Conservation (phyloP, 441 rosid genomes). For the Populus trichocarpa region DNA sequence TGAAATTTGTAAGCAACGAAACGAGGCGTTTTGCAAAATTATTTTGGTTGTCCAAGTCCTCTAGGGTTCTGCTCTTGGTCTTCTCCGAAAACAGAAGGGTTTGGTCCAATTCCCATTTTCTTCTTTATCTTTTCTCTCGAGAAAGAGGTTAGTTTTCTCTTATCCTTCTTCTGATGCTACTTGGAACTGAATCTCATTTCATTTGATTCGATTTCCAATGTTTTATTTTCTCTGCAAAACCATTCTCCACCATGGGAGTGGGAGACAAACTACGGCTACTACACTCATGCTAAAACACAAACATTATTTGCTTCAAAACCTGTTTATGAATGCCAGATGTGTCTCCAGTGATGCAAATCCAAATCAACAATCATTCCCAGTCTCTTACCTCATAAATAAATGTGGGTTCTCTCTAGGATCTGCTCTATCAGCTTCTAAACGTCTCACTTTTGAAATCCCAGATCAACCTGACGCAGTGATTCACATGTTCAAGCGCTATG, state of each 20-base stretch:
- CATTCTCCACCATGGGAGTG: neutral
- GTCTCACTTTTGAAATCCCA: neutral
- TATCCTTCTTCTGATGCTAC: neutral
- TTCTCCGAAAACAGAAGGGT: neutral
- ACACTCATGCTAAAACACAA: neutral
- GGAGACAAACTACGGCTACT: neutral
- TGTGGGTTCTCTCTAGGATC: constrained; percentile 22
- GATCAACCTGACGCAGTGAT: constrained; percentile 11
- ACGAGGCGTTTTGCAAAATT: neutral
- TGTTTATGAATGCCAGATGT: neutral
- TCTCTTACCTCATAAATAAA: constrained; percentile 11
- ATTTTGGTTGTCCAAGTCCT: neutral
- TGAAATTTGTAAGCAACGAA: neutral
- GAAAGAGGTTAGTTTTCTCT: neutral
- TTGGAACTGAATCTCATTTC: neutral
- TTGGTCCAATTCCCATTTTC: neutral
- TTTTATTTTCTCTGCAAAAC: neutral
- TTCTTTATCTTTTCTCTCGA: neutral
- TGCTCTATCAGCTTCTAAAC: constrained; percentile 6
- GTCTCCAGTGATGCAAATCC: neutral
- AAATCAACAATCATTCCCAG: neutral
- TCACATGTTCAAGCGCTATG: constrained; percentile 4
- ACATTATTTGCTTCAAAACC: neutral
- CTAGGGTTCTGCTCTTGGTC: neutral
- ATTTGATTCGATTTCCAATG: neutral